phyloP scores from a whole-genome alignment of 139 green algal genomes.

The Micractinium sp. region DNA sequence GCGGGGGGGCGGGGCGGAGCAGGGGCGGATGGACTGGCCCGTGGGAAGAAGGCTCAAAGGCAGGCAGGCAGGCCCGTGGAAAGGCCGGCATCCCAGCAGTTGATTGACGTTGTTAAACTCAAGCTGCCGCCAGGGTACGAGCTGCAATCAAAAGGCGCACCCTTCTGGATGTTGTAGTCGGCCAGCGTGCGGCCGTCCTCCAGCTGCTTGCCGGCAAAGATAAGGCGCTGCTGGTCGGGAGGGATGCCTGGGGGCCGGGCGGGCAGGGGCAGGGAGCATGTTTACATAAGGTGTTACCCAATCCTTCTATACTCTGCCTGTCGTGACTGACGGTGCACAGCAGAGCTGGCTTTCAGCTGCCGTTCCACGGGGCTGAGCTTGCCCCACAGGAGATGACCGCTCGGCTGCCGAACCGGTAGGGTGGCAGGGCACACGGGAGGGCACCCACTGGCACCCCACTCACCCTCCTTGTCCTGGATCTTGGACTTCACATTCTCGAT shows the following conservation, averaged over 20 bases:
- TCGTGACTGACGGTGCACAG: too few relatives aligned
- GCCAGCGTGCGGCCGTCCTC: conserved; percentile 95
- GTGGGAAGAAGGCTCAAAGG: neutral
- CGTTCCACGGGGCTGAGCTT: too few relatives aligned
- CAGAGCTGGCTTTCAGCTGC: too few relatives aligned
- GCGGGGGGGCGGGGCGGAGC: neutral
- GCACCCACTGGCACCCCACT: neutral
- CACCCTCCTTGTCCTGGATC: conserved; percentile 96
- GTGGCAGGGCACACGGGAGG: too few relatives aligned
- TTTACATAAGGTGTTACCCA: too few relatives aligned
- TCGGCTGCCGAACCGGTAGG: neutral
- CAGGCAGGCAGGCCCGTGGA: neutral
- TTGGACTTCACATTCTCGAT: conserved; percentile 96
- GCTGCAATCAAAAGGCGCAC: conserved; percentile 19
- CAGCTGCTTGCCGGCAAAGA: conserved; percentile 98
- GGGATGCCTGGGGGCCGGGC: conserved; percentile 77
- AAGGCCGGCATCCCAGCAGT: too few relatives aligned
- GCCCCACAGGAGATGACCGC: neutral
- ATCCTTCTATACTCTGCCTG: too few relatives aligned
- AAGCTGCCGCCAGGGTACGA: too few relatives aligned
- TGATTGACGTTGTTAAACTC: neutral
- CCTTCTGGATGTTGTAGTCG: conserved; percentile 99
- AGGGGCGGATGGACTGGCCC: neutral
- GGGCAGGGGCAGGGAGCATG: neutral
- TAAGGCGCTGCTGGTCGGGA: conserved; percentile 96